A percentile compares a stretch with the other conserved stretches of the same genome.
Conservation (phyloP, 2,329 filamentous ascomycete species). For the Cladosporium sp. region DNA sequence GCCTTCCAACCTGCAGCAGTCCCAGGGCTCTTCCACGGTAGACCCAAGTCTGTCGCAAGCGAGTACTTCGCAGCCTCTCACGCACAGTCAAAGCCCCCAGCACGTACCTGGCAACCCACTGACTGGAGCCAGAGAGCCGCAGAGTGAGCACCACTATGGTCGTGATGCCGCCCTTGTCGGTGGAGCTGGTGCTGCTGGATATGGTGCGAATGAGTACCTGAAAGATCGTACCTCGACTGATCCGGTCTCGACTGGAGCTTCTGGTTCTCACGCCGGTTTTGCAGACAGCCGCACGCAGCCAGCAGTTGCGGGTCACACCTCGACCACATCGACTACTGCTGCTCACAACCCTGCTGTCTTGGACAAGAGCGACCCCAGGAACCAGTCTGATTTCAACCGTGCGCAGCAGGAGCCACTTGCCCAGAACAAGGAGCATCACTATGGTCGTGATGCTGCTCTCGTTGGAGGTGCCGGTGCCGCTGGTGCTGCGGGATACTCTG, state of each 20-base stretch:
- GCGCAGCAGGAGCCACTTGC: neutral
- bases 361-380: neutral
- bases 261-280: neutral
- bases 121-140: neutral
- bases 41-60: neutral
- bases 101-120: neutral
- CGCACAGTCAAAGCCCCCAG: neutral
- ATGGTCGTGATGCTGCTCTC: slow-evolving; percentile 29
- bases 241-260: neutral
- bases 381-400: neutral
- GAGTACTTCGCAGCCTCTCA: neutral
- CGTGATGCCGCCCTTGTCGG: slow-evolving; percentile 27
- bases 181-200: slow-evolving; percentile 24
- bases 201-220: slow-evolving; percentile 9
- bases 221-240: neutral
- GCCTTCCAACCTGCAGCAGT: neutral
- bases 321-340: neutral
- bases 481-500: slow-evolving; percentile 28
- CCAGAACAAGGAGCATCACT: slow-evolving; percentile 20
- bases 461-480: slow-evolving; percentile 28
- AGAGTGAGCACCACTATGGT: slow-evolving; percentile 14
- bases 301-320: slow-evolving; percentile 16
- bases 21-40: neutral
- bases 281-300: slow-evolving; percentile 8
- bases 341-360: neutral